Base-by-base conservation (phyloP, 495 filamentous ascomycete genomes). In the Parachaetomium inaequale region DNA sequence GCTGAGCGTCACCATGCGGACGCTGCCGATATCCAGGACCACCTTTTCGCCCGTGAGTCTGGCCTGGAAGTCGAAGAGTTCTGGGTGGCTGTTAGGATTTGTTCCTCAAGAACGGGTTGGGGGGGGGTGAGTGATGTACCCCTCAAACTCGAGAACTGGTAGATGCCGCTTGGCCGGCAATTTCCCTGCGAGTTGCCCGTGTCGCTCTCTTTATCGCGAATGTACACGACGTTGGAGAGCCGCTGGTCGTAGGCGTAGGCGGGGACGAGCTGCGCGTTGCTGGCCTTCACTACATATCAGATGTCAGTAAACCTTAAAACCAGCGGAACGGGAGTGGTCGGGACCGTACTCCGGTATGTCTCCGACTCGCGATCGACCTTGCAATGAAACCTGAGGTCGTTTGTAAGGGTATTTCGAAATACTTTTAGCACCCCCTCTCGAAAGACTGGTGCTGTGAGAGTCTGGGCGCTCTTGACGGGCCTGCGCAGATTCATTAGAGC, bases 1-100 rank as follows among this genome's bases (percentile, higher is more conserved):
- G 59, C 42, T 52, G 1, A 74, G 50, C 11, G 55, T 65, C 19
- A 75, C 63, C 7, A 72, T 60, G 43, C 70, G 72, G 23, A 72
- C 71, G 55, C 61, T 68, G 25, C 64, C 56, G 21, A 75, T 74
- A 45, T 75, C 72, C 1, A 75, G 66, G 3, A 75, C 68, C 0
- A 75, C 72, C 28, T 70, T 69, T 32, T 75, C 67, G 36, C 63
- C 59, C 0, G 72, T 75, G 26, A 75, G 71, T n/a, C 64, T 65
- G 3, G 67, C 71, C 55, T 75, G 72, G 51, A 75, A 74, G 52
- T 71, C 64, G 62, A 70, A 72, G 1, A 75, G 65, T 17, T 72
- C 71, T 64, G 31, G 4, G 3, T 17, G 4, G 1, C n/a, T 28
- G 38, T 52, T 32, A 56, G 55, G 4, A 21, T 36, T 17, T 36